Base-by-base conservation (phyloP, 2,329 filamentous ascomycete species). In the Penicillium nordicum region DNA sequence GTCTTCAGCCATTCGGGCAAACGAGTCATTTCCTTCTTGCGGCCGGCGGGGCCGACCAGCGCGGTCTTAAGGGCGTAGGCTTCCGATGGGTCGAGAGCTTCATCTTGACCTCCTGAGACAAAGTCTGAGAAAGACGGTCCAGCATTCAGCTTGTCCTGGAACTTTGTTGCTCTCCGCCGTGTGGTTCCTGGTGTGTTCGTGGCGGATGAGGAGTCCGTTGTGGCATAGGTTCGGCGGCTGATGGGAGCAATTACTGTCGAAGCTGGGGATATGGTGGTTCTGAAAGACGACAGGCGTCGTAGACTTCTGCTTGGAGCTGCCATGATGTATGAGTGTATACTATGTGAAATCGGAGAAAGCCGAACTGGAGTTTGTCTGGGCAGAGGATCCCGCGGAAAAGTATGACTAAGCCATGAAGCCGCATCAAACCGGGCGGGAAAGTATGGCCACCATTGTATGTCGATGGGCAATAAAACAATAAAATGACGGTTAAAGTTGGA, bases 1-100 rank as follows among this genome's bases (percentile, higher is more conserved):
- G 93, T 99, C 82, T 97, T 97, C 61, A 99, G 84, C 94, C 94
- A 99, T 64, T 88, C 84, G 21, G 94, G 94, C 47, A 99, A 80
- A 46, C 94, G 86, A 47, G 84, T 87, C 67, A 88, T 85, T 67
- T 83, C 79, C 72, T 84, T 84, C 76, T 86, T 84, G 69, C 80
- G 83, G 55, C 84, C 84, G 61, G 79, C 79, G 1, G 82, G 84
- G 11, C 84, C 84, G 37, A 85, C 82, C 61, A 84, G 78, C 8
- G 82, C 84, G 12, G 82, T 87, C 63, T 83, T 82, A 58, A 87
- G 78, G 49, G 83, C 81, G 67, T 84, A 82, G 18, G 83, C 80
- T 65, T 86, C 83, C 16, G 72, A 66, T 0, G 76, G 71, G 14
- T 76, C 71, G 69, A 80, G 63, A 58, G 74, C 57, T 62, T 71